Evolutionary conservation across 257 asterid species (phyloP), one percentile per base, ranked within the genome.

Genomic region (Jacaranda copaia): DNA sequence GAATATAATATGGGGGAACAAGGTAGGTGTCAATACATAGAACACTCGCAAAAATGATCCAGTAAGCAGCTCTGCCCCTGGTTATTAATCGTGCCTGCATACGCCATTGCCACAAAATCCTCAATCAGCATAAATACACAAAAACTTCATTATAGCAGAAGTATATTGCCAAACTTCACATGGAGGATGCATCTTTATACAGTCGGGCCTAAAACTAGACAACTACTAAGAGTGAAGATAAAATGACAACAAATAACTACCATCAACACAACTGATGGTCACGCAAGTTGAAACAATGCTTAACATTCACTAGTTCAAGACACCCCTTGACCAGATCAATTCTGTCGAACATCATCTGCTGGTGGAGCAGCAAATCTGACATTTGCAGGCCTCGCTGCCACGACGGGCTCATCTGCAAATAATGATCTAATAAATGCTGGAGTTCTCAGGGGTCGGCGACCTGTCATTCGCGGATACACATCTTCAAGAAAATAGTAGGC

Each of bases 401-500:
- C 99, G 61, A 91, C 97, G 14, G 97, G 96, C 81, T 93, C 99
- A 12, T 93, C 99, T 0, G 98, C 97, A 79, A 93, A 93, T 74
- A 93, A 74, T 32, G 97, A 82, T 72, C 81, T 89, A 40, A 95
- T 89, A 45, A 93, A 60, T 8, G 83, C 79, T 11, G 98, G 99
- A 60, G 99, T 95, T 84, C 73, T 95, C 84, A 95, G 85, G 52
- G 98, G 99, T 65, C 93, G 87, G 8, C 99, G 88, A 25, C 96
- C 97, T 18, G 98, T 90, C 98, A 95, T 93, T 66, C 92, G 79
- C 0, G 99, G 99, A 76, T 95, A 93, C 59, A 93, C 99, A 32
- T 87, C 95, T 82, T 93, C 96, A 56, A 95, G 96, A 79, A 93
- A 95, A 80, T 91, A 93, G 91, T 95, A 93, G 55, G 98, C 99